Percentiles rank a stretch among this genome's conserved stretches.
phyloP scores from a whole-genome alignment of 2,329 filamentous ascomycete species.

The Clonostachys solani region DNA sequence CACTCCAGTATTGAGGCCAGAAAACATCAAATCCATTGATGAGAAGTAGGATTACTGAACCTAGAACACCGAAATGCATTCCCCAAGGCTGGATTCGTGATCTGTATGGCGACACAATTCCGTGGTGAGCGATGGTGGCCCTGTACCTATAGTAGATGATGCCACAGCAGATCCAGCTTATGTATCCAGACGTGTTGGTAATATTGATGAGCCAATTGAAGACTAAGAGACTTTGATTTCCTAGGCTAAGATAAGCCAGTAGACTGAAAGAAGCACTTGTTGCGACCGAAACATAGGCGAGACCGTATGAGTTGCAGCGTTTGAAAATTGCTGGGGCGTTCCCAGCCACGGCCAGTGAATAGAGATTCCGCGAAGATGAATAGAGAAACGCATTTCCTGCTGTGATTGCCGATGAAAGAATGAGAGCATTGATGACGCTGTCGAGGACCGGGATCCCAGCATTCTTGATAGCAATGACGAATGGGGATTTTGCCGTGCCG shows the following conservation, averaged over 20 bases:
- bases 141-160: too few relatives aligned
- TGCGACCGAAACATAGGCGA: too few relatives aligned
- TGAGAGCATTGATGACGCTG: slow-evolving; percentile 30
- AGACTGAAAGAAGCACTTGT: too few relatives aligned
- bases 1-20: slow-evolving; percentile 12
- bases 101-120: too few relatives aligned
- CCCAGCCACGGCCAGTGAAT: slow-evolving; percentile 4
- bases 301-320: too few relatives aligned
- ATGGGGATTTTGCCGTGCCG: slow-evolving; percentile 19
- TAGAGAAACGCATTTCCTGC: slow-evolving; percentile 36
- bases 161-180: too few relatives aligned
- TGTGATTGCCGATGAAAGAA: slow-evolving; percentile 33
- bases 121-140: too few relatives aligned
- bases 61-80: slow-evolving; percentile 8
- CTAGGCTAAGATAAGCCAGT: too few relatives aligned
- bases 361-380: slow-evolving; percentile 11
- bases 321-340: too few relatives aligned
- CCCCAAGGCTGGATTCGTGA: slow-evolving; percentile 11
- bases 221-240: too few relatives aligned
- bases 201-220: too few relatives aligned
- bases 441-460: slow-evolving; percentile 30
- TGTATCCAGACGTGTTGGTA: too few relatives aligned
- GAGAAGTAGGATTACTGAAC: slow-evolving; percentile 8
- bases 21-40: slow-evolving; percentile 13
- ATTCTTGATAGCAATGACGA: slow-evolving; percentile 28